Percentiles rank a stretch among this genome's conserved stretches.
Conservation (phyloP, 345 rosid species). For the Alliaria petiolata region DNA sequence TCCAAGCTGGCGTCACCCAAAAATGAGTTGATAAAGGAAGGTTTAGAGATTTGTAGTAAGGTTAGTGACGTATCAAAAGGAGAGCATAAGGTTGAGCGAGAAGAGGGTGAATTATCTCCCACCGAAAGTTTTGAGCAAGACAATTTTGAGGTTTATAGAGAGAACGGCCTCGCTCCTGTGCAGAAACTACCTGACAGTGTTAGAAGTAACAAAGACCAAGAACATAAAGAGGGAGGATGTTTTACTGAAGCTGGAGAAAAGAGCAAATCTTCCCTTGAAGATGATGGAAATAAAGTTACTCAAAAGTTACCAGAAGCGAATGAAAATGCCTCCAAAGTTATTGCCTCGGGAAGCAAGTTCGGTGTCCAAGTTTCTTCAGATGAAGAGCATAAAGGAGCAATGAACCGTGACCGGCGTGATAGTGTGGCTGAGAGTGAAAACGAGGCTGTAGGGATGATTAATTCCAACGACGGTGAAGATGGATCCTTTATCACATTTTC, state of each 20-base stretch:
- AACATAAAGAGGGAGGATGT: constrained; percentile 43
- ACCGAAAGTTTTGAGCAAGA: constrained; percentile 88
- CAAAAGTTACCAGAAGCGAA: constrained; percentile 72
- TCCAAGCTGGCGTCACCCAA: constrained; percentile 38
- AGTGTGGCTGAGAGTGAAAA: constrained; percentile 84
- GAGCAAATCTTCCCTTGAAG: constrained; percentile 64
- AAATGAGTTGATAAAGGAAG: constrained; percentile 47
- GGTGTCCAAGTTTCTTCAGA: constrained; percentile 71
- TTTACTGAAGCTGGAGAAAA: constrained; percentile 57
- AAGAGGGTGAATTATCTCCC: constrained; percentile 97
- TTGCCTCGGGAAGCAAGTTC: constrained; percentile 71
- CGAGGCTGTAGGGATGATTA: constrained; percentile 65
- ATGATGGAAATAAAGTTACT: constrained; percentile 65
- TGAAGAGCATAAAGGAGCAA: constrained; percentile 77
- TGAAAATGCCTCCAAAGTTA: constrained; percentile 64
- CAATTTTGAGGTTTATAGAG: constrained; percentile 73
- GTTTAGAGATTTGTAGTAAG: constrained; percentile 40
- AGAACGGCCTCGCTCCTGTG: constrained; percentile 45
- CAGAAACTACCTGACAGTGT: constrained; percentile 54
- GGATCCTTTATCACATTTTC: constrained; percentile 58
- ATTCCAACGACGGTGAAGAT: constrained; percentile 71
- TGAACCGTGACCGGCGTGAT: constrained; percentile 45
- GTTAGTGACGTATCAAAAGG: constrained; percentile 45
- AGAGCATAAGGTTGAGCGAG: constrained; percentile 75
- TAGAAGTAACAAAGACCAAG: constrained; percentile 42